Evolutionary conservation across 352 stramenopile genomes (phyloP), one percentile per base, ranked within the genome.

Genomic region (Pythium oligandrum): DNA sequence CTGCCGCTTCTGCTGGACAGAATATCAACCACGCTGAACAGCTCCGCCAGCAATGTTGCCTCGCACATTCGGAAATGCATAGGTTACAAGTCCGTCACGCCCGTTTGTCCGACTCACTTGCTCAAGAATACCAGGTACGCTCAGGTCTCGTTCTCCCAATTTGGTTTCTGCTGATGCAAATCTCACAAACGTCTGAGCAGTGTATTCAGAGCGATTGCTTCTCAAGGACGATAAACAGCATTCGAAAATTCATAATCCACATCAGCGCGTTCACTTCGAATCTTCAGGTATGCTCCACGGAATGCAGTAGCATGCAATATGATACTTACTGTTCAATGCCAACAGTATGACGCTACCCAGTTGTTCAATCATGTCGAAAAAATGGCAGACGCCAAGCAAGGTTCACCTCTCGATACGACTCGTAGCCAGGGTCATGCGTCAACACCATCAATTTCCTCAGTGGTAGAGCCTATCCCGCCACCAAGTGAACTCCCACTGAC

Each of bases 221-320:
- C 10, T 54, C 49, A 2, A 64, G 54, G 11, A 64, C 54, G 3
- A 38, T 35, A 40, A 62, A 26, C n/a, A 66, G 53, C 47, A 70
- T 70, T 40, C 46, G 63, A 26, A 70, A 70, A 36, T 48, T 70
- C 11, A 53, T 65, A 9, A 61, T 70, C 40, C 63, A 70, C 43
- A 51, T 70, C 3, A 70, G 63, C 17, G 57, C 63, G 9, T 70
- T 70, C 47, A 70, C 63, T 3, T 70, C 63, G 3, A 70, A 66
- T 44, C 44, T 70, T 11, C 63, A 68, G 61, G 61, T 68, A 57
- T 2, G 31, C 17, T 26, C 17, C 17, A 26, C 17, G 17, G 0
- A n/a, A 40, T 48, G 49, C 17, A 26, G n/a, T 44, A 38, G 31
- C 44, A 42, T 40, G 30, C 42, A 26, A 34, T n/a, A 35, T 44